Conservation (phyloP, 2,329 filamentous ascomycete species). For the Sporothrix pseudoabietina region DNA sequence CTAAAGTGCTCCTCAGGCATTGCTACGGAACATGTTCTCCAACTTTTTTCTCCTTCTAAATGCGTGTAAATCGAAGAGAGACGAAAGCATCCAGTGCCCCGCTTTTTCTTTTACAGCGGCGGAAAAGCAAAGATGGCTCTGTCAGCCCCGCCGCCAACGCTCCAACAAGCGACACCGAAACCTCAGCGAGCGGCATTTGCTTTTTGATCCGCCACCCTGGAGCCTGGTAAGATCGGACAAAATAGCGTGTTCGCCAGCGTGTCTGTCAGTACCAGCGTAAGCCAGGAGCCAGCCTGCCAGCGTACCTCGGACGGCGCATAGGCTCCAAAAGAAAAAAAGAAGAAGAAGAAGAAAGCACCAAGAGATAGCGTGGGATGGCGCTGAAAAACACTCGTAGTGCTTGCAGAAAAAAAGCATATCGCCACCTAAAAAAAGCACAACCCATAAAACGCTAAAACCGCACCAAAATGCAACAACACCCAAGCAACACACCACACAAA, state of each 20-base stretch:
- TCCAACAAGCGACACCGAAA: neutral
- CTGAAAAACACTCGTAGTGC: conserved; percentile 1
- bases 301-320: neutral
- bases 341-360: neutral
- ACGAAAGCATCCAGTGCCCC: neutral
- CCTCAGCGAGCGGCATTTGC: neutral
- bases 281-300: neutral
- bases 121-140: neutral
- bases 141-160: conserved; percentile 16
- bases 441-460: neutral
- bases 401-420: neutral
- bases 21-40: neutral
- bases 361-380: conserved; percentile 6
- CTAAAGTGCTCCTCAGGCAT: neutral
- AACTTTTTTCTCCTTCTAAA: neutral
- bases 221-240: conserved; percentile 1
- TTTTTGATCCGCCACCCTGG: conserved; percentile 11
- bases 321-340: neutral
- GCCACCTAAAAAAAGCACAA: conserved; percentile 6
- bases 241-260: neutral
- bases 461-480: neutral
- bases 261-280: neutral
- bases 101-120: neutral
- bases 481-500: neutral
- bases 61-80: neutral